These are phyloP conservation scores for Cyclostephanos tholiformis DNA, from an alignment of 108 stramenopile genomes.

Conservation along the genomic window DNA sequence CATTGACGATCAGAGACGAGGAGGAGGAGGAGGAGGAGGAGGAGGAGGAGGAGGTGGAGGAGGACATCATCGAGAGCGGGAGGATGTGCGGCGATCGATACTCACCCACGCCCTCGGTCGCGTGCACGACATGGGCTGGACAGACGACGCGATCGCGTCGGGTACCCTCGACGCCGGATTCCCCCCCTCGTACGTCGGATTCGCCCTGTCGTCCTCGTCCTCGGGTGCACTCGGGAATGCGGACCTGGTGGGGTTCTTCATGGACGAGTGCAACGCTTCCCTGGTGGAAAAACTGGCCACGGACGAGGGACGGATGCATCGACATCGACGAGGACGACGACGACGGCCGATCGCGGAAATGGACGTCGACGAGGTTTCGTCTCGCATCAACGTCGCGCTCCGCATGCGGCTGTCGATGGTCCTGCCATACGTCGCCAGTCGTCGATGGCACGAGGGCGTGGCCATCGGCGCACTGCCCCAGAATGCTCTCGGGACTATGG, in stretches of 20 bases:
- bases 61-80: background rate
- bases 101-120: conserved; percentile 57
- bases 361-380: conserved; percentile 17
- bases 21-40: background rate
- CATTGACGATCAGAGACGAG: background rate
- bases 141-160: conserved; percentile 75
- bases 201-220: conserved; percentile 32
- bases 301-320: background rate
- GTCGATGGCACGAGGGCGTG: conserved; percentile 85
- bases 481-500: conserved; percentile 57
- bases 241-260: conserved; percentile 76
- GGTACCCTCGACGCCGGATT: conserved; percentile 55
- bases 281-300: conserved; percentile 46
- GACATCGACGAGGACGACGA: conserved; percentile 8
- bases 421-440: conserved; percentile 41
- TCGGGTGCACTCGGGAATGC: conserved; percentile 43
- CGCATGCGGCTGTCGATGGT: conserved; percentile 54
- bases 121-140: conserved; percentile 81
- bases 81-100: conserved; percentile 23
- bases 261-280: conserved; percentile 78
- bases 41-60: background rate
- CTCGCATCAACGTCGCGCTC: conserved; percentile 48
- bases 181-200: conserved; percentile 70
- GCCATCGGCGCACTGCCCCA: conserved; percentile 71
- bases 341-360: background rate